phyloP scores from a whole-genome alignment of 345 rosid genomes.

The Citropsis articulata region DNA sequence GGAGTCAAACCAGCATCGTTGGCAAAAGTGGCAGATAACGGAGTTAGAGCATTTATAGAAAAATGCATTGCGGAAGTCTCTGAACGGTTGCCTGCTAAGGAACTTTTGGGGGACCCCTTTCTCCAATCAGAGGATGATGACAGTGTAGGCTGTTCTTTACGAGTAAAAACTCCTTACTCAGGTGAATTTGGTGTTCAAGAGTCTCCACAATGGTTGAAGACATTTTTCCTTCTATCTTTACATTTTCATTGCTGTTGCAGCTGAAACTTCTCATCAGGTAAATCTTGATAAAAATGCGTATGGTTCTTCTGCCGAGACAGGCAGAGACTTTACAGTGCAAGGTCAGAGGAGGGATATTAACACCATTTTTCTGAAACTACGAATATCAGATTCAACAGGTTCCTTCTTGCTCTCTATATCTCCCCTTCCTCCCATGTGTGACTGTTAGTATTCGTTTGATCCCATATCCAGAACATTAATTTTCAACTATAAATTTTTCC shows the following conservation, averaged over 20 bases:
- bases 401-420: slow-evolving; percentile 20
- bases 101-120: slow-evolving; percentile 87
- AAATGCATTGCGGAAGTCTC: slow-evolving; percentile 84
- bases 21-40: slow-evolving; percentile 65
- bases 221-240: slow-evolving; percentile 7
- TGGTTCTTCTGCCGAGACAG: slow-evolving; percentile 35
- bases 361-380: slow-evolving; percentile 81
- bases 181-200: slow-evolving; percentile 29
- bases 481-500: slow-evolving; percentile 1
- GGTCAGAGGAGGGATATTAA: slow-evolving; percentile 77
- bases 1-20: slow-evolving; percentile 94
- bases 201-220: slow-evolving; percentile 5
- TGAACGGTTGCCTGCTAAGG: slow-evolving; percentile 70
- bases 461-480: neutral
- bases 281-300: slow-evolving; percentile 14
- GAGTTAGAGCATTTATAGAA: slow-evolving; percentile 72
- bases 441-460: neutral
- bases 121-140: slow-evolving; percentile 58
- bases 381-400: slow-evolving; percentile 89
- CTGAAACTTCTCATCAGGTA: slow-evolving; percentile 30
- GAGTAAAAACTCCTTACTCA: slow-evolving; percentile 21
- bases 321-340: slow-evolving; percentile 63
- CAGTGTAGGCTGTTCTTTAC: slow-evolving; percentile 32
- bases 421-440: neutral
- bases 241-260: slow-evolving; percentile 28